Evolutionary conservation across 1,284 basidiomycete species (phyloP), one percentile per base, ranked within the genome.

Genomic region (Xanthoconium separans): DNA sequence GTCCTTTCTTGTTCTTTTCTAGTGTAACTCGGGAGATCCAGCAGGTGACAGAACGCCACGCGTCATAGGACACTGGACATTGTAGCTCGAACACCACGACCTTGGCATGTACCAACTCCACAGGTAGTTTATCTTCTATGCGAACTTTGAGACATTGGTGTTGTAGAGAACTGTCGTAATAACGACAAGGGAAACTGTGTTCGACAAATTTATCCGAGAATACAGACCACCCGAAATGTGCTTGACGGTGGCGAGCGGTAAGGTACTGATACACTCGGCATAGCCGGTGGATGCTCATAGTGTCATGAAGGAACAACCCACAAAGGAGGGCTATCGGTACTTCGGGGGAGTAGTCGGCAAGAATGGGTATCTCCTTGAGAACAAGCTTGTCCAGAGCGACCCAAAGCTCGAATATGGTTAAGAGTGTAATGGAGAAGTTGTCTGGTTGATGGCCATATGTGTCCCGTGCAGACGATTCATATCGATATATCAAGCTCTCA

Each of bases 171-270:
- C 11, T 22, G 3, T 57, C 50, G n/a, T 49, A 60, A 20, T 50
- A 59, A 31, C 49, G 46, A 16, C 39, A 46, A 11, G 57, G 12
- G 2, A 58, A 51, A 20, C 49, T 57, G 9, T 60, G 30, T 42
- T 50, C 13, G 9, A 80, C 76, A 48, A 40, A 47, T 47, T 30
- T 12, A 7, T 29, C 6, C 3, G 46, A 39, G 10, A 47, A n/a
- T 4, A 20, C n/a, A 0, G 46, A 47, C 46, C 27, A 41, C 22
- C 36, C 18, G 0, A 13, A 15, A 10, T 22, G 37, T 3, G 29
- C 37, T 20, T 10, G 36, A 9, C 8, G 3, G 16, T 37, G n/a
- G 16, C 36, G 36, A 37, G 36, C 16, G n/a, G n/a, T n/a, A n/a
- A n/a, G n/a, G n/a, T n/a, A n/a, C n/a, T n/a, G n/a, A n/a, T n/a